Conservation (phyloP, 2,329 filamentous ascomycete species). For the Neofusicoccum sp. region DNA sequence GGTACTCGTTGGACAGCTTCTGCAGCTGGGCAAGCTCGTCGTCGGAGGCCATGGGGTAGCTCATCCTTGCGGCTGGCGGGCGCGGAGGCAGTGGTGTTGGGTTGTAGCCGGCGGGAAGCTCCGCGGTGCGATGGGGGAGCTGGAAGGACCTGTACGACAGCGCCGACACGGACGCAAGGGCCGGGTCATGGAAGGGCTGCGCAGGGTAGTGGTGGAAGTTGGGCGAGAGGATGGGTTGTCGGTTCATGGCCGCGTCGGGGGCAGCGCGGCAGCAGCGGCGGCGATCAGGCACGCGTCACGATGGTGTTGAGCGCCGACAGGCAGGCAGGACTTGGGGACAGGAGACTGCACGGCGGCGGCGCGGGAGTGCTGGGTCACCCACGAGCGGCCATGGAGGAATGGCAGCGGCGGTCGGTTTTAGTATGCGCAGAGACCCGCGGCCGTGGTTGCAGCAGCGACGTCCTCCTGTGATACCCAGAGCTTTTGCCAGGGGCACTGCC, state of each 20-base stretch:
- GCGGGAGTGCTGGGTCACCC: conserved; percentile 32
- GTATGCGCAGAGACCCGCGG: conserved; percentile 39
- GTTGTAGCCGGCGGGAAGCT: conserved; percentile 37
- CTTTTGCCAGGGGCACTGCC: conserved; percentile 39
- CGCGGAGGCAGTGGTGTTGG: conserved; percentile 21
- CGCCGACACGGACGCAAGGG: conserved; percentile 29
- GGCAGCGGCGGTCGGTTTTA: conserved; percentile 36
- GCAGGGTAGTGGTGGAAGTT: conserved; percentile 23
- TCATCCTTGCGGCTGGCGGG: conserved; percentile 37
- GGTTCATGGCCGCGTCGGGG: conserved; percentile 23
- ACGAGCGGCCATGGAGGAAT: conserved; percentile 36
- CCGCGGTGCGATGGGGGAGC: conserved; percentile 45
- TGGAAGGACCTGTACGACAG: conserved; percentile 42
- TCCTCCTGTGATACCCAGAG: conserved; percentile 39
- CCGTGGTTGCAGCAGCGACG: conserved; percentile 37
- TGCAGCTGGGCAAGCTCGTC: conserved; percentile 65
- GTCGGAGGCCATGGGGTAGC: conserved; percentile 41
- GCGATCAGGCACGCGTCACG: conserved; percentile 17
- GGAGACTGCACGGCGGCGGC: conserved; percentile 38
- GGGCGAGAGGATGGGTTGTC: conserved; percentile 23
- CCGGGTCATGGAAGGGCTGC: conserved; percentile 24
- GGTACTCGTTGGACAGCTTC: conserved; percentile 63
- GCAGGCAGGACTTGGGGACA: not conserved
- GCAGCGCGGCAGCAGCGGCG: conserved; percentile 9
- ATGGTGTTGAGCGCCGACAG: conserved; percentile 17